Conservation (phyloP, 2,329 filamentous ascomycete genomes). For the Penicillium sp. region DNA sequence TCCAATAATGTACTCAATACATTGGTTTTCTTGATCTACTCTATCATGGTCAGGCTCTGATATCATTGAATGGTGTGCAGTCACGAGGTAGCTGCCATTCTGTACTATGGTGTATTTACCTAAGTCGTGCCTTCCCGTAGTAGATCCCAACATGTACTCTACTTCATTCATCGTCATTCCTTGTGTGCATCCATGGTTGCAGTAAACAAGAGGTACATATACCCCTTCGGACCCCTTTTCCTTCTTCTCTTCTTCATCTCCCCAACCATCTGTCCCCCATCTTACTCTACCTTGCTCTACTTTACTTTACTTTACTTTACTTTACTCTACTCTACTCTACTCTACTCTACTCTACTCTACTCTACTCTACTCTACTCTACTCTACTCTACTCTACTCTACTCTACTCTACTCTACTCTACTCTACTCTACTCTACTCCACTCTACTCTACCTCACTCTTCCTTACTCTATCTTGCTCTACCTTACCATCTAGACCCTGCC, state of each 20-base stretch:
- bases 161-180: too few species aligned
- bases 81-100: neutral
- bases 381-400: neutral
- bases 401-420: neutral
- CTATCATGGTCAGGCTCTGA: too few species aligned
- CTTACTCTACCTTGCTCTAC: too few species aligned
- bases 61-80: too few species aligned
- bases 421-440: too few species aligned
- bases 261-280: neutral
- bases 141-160: too few species aligned
- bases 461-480: neutral
- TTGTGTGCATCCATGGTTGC: too few species aligned
- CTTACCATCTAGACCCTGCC: neutral
- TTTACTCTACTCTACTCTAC: neutral
- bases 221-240: neutral
- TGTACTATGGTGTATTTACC: neutral
- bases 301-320: neutral
- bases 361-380: neutral
- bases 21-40: neutral
- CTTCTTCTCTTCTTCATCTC: slow-evolving; percentile 8
- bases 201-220: neutral
- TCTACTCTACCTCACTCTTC: too few species aligned
- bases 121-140: neutral
- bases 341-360: neutral
- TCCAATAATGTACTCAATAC: neutral